A percentile compares a stretch with the other conserved stretches of the same genome.
phyloP scores from a whole-genome alignment of 768 basidiomycete species.

The Mycena indigotica region DNA sequence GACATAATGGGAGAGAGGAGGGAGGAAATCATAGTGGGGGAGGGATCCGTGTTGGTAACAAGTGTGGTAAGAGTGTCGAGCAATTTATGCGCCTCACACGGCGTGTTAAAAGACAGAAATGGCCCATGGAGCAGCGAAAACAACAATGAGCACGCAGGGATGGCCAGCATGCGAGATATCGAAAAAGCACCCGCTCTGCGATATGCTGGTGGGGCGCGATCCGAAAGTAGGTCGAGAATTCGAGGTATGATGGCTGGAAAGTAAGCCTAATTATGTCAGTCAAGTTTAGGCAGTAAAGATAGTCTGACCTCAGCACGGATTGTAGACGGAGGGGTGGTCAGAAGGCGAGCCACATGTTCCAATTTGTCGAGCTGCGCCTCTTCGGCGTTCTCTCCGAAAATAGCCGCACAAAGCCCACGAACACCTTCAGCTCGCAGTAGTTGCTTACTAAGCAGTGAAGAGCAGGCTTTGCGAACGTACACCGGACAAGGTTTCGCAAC shows the following conservation, averaged over 20 bases:
- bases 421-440: conserved; percentile 72
- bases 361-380: conserved; percentile 68
- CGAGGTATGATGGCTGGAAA: conserved; percentile 56
- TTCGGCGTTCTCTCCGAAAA: conserved; percentile 65
- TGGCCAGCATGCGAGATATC: conserved; percentile 63
- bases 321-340: conserved; percentile 62
- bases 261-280: conserved; percentile 53
- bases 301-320: conserved; percentile 56
- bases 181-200: conserved; percentile 68
- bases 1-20: conserved; percentile 71
- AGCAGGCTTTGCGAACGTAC: conserved; percentile 61
- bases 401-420: conserved; percentile 64
- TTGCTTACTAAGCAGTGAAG: conserved; percentile 68
- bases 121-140: conserved; percentile 57
- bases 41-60: conserved; percentile 77
- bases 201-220: conserved; percentile 46
- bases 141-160: conserved; percentile 39
- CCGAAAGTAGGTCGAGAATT: conserved; percentile 52
- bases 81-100: conserved; percentile 39
- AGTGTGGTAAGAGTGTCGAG: conserved; percentile 58
- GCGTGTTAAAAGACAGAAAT: conserved; percentile 33
- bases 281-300: neutral
- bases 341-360: conserved; percentile 66
- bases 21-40: conserved; percentile 62
- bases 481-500: conserved; percentile 44